Base-by-base conservation (phyloP, 2,329 filamentous ascomycete genomes). In the Exophiala oligosperma region DNA sequence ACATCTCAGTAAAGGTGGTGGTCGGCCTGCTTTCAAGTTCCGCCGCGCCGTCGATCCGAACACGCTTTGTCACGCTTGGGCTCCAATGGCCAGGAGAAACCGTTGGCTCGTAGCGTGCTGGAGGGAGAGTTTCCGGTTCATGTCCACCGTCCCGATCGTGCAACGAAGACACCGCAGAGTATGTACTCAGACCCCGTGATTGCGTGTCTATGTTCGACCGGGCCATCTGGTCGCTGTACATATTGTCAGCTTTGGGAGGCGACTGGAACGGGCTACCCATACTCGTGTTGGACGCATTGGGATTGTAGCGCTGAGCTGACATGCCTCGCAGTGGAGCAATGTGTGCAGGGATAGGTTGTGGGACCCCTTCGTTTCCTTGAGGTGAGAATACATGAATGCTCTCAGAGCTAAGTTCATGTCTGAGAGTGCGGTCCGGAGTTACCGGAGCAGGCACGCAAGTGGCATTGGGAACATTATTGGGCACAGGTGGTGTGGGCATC, bases 351-450 rank as follows among this genome's bases (percentile, higher is more conserved):
- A 56, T 56, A 41, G 61, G 63, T 26, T 55, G 57, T 38, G 56
- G 54, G 12, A 58, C 50, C 3, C 12, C 46, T 4, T 73, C 68
- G 40, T 68, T 67, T 7, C 70, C 70, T 3, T 71, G 73, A 1
- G 77, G 77, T 14, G 76, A 76, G 61, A 77, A 79, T 3, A 80
- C 72, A 52, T 71, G 74, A 60, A 79, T 79, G 60, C 73, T 79
- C 62, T 79, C 77, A 11, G 70, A 76, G 38, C 73, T 77, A 38
- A 67, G 55, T 32, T 67, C 59, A 48, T 58, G 61, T 8, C 53
- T 57, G 44, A 62, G 54, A 29, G 57, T 52, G 21, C 63, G 60
- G n/a, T 63, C 69, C 4, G 70, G 70, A 1, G 67, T 70, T 11
- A 69, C 63, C n/a, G 71, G 70, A 9, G 50, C 32, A 28, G 62